These are phyloP conservation scores for Yarrowia bubula DNA, from an alignment of 805 yeast genomes.

Conservation along the genomic window DNA sequence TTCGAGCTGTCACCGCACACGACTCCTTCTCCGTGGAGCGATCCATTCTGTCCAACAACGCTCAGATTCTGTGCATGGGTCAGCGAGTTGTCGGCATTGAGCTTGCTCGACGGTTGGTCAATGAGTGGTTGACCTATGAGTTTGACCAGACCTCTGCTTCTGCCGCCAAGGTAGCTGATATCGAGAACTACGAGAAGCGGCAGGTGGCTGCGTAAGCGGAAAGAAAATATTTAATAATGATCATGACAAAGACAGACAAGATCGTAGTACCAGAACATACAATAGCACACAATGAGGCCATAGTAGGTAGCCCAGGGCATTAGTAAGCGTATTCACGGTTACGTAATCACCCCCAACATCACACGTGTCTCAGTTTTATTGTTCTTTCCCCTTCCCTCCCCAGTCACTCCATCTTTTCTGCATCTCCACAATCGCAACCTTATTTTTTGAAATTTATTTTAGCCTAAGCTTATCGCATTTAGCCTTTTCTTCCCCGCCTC, in stretches of 20 bases:
- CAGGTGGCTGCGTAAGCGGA: conserved; percentile 1
- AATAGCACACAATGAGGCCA: too few species aligned
- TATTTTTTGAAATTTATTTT: too few species aligned
- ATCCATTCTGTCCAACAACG: conserved; percentile 45
- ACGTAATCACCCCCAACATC: too few species aligned
- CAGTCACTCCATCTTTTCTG: too few species aligned
- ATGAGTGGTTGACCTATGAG: conserved; percentile 46
- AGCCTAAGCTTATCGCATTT: not conserved
- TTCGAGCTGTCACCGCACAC: conserved; percentile 51
- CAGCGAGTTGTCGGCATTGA: conserved; percentile 48
- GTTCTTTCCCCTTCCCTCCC: not conserved
- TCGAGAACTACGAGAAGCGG: conserved; percentile 36
- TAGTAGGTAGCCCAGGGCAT: too few species aligned
- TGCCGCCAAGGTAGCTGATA: conserved; percentile 45
- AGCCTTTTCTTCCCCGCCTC: conserved; percentile 3
- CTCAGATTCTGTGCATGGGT: conserved; percentile 50
- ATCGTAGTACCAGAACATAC: too few species aligned
- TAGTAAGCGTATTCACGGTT: too few species aligned
- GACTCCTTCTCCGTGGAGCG: conserved; percentile 50
- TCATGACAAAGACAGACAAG: too few species aligned
- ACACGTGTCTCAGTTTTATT: not conserved
- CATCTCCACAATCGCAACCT: not conserved
- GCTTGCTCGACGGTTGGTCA: conserved; percentile 45
- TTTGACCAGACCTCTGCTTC: conserved; percentile 45
- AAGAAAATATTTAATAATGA: not conserved